phyloP scores from a whole-genome alignment of 805 yeast species.

The Candida sanyiensis region DNA sequence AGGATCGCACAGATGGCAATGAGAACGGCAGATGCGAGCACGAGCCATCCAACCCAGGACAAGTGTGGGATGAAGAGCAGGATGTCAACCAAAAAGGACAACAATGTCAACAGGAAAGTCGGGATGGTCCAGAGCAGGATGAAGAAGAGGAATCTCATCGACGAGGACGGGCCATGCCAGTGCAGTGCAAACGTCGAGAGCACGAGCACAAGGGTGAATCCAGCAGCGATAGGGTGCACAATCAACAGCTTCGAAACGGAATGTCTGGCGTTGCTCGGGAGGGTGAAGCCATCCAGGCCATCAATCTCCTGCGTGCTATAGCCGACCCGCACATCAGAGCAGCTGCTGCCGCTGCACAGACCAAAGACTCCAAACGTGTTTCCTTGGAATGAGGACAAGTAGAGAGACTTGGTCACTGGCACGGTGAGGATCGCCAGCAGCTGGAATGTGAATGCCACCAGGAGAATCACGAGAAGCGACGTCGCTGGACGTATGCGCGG shows the following conservation, averaged over 20 bases:
- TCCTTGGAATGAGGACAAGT: constrained; percentile 45
- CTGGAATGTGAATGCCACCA: constrained; percentile 51
- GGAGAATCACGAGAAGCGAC: constrained; percentile 33
- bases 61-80: constrained; percentile 70
- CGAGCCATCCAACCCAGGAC: constrained; percentile 82
- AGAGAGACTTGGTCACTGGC: constrained; percentile 46
- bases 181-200: constrained; percentile 36
- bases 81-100: constrained; percentile 79
- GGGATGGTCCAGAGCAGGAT: constrained; percentile 58
- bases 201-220: constrained; percentile 44
- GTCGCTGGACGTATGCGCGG: constrained; percentile 30
- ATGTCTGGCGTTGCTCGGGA: constrained; percentile 56
- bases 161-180: constrained; percentile 30
- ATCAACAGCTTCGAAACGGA: constrained; percentile 55
- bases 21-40: constrained; percentile 61
- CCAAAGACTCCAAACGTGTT: constrained; percentile 68
- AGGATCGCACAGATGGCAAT: constrained; percentile 59
- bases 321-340: constrained; percentile 41
- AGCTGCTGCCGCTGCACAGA: constrained; percentile 39
- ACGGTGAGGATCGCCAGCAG: constrained; percentile 54
- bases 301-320: constrained; percentile 30
- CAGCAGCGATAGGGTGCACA: constrained; percentile 63
- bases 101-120: constrained; percentile 59
- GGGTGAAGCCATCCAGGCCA: constrained; percentile 35
- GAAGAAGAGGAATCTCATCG: constrained; percentile 40